Evolutionary conservation across 345 rosid genomes (phyloP).

Genomic region (Hirschfeldia incana): DNA sequence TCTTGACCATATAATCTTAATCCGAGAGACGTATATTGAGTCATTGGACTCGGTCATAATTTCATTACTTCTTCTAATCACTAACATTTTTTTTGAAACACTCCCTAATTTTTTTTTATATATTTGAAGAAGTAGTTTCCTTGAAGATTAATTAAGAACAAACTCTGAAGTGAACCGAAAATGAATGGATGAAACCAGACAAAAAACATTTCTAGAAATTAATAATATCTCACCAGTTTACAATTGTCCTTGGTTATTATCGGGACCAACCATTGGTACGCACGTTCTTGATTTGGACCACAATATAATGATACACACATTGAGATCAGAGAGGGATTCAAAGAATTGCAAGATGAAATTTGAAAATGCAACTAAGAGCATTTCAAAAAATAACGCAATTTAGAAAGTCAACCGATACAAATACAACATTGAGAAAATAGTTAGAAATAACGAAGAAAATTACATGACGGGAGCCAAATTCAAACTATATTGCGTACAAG

Average conservation of each 20-base stretch:
- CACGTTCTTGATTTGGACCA: conserved; percentile 12
- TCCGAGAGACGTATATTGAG: not conserved
- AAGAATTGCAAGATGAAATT: not conserved
- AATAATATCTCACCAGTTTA: not conserved
- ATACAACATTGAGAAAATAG: not conserved
- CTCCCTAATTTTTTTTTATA: too few species aligned
- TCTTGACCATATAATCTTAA: not conserved
- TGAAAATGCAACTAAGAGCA: not conserved
- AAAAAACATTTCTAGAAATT: not conserved
- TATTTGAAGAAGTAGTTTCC: conserved; percentile 4
- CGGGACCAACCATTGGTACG: conserved; percentile 8
- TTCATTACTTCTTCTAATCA: not conserved
- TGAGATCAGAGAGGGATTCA: not conserved
- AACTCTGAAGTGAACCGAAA: not conserved
- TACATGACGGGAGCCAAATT: not conserved
- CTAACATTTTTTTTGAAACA: not conserved
- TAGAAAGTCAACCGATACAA: not conserved
- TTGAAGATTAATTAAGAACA: not conserved
- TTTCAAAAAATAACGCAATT: not conserved
- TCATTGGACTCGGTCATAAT: not conserved
- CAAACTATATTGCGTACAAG: not conserved
- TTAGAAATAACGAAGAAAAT: not conserved
- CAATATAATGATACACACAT: not conserved
- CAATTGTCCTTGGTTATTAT: not conserved
- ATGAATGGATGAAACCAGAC: not conserved